Evolutionary conservation across 2,329 filamentous ascomycete genomes (phyloP).

Genomic region (Trichophaea hybrida): DNA sequence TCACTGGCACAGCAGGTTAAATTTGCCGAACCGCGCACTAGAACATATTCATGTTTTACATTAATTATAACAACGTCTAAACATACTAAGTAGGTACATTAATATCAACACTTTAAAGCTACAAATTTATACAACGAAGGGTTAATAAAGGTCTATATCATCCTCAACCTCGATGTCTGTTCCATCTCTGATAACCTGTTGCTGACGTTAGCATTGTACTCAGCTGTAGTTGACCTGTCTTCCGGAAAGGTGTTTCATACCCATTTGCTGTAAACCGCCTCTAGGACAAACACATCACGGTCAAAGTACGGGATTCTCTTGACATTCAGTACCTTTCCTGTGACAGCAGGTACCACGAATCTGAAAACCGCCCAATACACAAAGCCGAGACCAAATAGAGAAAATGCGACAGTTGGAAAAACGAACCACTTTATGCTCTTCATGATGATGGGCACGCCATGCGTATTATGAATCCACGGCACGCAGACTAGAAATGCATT

Average conservation of each 20-base stretch:
- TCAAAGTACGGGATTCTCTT: not conserved
- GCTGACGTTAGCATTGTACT: not conserved
- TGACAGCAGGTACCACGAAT: not conserved
- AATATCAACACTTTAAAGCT: no score
- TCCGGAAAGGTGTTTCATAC: not conserved
- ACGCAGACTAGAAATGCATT: constrained; percentile 15
- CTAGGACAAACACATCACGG: not conserved
- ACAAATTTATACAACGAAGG: no score
- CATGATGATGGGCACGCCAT: not conserved
- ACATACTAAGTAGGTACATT: no score
- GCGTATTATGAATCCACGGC: constrained; percentile 7
- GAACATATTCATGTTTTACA: no score
- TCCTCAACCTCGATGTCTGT: not conserved
- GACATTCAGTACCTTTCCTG: not conserved
- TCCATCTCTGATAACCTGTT: not conserved
- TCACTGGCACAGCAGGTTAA: no score
- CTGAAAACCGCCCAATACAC: constrained; percentile 21
- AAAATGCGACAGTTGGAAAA: constrained; percentile 14
- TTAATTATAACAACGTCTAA: no score
- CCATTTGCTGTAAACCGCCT: not conserved
- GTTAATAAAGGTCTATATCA: not conserved
- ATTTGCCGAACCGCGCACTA: no score
- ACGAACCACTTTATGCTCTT: constrained; percentile 10
- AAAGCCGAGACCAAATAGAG: constrained; percentile 16
- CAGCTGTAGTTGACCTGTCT: not conserved